Base-by-base conservation (phyloP, 805 yeast genomes). In the Yarrowia phangngaensis region DNA sequence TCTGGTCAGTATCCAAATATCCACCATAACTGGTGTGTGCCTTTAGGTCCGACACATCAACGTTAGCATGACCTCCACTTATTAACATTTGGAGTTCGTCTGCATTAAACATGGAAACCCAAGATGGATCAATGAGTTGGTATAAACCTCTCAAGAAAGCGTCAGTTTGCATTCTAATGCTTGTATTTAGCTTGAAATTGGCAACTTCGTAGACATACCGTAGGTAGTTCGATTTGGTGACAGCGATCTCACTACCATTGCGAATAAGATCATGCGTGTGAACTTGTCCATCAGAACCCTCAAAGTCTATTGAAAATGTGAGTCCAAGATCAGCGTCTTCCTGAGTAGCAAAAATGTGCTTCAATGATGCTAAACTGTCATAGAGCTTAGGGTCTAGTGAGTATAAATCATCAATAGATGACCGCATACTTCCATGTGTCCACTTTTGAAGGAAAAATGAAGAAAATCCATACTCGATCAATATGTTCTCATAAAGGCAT, bases 71-170 rank as follows among this genome's bases (percentile, higher is more conserved):
- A 7, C 85, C 89, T 4, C 95, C 95, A 13, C 92, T 78, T 2
- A 87, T 79, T n/a, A 90, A 69, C 71, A 79, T 78, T 61, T 88
- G 95, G 12, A 92, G 64, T 59, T 92, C 97, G 27, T 68, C 68
- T 0, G 95, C 81, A 58, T 85, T 86, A 67, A 90, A 92, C 82
- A 90, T 78, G 17, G 75, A 74, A 35, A 90, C 68, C 95, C 96
- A 87, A 28, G 72, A 72, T 2, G 81, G 78, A 8, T 80, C 71
- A 20, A 92, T 79, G 14, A 90, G 69, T 50, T 74, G 75, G 55
- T 73, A 75, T 38, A 92, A 61, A 0, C 98, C 98, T 11, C 70
- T 73, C 26, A 89, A 65, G 60, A 86, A 84, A 30, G 73, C 70
- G 23, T 69, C 68, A 0, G 85, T 74, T 57, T 81, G 90, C 2